Base-by-base conservation (phyloP, 2,329 filamentous ascomycete species). In the Thermoascus crustaceus region DNA sequence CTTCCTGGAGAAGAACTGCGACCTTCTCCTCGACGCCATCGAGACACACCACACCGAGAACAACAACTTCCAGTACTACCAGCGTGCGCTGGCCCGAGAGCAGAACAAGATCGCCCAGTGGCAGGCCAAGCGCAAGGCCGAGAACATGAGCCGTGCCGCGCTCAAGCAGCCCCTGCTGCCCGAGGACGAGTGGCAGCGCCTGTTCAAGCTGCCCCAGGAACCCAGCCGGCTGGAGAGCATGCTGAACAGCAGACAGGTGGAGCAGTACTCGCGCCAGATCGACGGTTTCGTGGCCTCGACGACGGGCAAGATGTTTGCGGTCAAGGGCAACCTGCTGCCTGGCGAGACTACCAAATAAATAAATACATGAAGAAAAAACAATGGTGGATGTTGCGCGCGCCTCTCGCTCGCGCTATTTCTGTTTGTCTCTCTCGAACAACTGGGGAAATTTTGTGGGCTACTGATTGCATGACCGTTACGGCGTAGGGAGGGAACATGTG, bases 31-130 rank as follows among this genome's bases (percentile, higher is more conserved):
- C 44, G 91, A 98, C 58, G 87, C 83, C 71, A 94, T 98, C 61
- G 91, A 98, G 72, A 82, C 83, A 37, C 91, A 98, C 72, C 91
- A 96, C 70, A 94, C 88, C 41, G 91, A 98, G 67, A 82, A 94
- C 61, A 96, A 96, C 78, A 98, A 98, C 76, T 91, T 93, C 71
- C 88, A 95, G 66, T 85, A 83, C 75, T 95, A 95, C 72, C 87
- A 95, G 69, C 79, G 91, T 55, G 87, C 93, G 57, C 75, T 96
- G 39, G 82, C 81, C 35, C 85, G 91, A 52, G 91, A 98, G 71
- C 91, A 98, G 70, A 70, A 83, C 54, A 98, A 96, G 77, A 95
- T 98, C 53, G 80, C 85, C 37, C 82, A 87, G 47, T 98, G 91
- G 91, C 89, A 96, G 69, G 70, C 81, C 43, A 96, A 98, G 79